Conservation (phyloP, 2,329 filamentous ascomycete species). For the Leptosphaerulina australis region DNA sequence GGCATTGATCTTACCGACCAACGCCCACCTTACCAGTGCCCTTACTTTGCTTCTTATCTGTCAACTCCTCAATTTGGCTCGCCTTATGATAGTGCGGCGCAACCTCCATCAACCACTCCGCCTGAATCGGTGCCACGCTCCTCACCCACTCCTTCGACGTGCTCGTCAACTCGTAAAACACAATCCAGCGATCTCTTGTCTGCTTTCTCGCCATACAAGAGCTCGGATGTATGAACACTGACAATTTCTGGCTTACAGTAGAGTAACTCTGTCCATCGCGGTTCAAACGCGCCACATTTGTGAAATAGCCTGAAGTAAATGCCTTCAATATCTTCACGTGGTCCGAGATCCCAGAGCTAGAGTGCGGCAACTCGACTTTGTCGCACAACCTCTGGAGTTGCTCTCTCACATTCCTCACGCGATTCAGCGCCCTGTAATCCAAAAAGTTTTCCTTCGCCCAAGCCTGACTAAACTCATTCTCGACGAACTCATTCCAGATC, state of each 20-base stretch:
- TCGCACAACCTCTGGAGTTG: conserved; percentile 93
- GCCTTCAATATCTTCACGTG: conserved; percentile 82
- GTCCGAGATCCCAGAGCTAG: conserved; percentile 73
- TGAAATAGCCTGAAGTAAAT: conserved; percentile 90
- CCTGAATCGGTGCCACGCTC: conserved; percentile 81
- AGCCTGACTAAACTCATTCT: conserved; percentile 83
- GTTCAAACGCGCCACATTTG: conserved; percentile 84
- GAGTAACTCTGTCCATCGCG: conserved; percentile 86
- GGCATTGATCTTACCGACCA: not conserved
- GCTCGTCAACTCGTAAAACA: conserved; percentile 83
- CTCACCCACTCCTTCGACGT: conserved; percentile 94
- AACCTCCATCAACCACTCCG: conserved; percentile 84
- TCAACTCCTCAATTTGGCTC: conserved; percentile 81
- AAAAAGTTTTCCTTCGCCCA: conserved; percentile 95
- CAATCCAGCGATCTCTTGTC: conserved; percentile 80
- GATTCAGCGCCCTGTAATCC: conserved; percentile 85
- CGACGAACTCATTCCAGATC: conserved; percentile 94
- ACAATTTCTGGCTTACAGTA: conserved; percentile 87
- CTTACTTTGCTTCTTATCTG: conserved; percentile 73
- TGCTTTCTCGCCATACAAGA: conserved; percentile 72
- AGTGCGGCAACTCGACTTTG: conserved; percentile 78
- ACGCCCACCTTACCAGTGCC: conserved; percentile 39
- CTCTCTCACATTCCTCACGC: conserved; percentile 89
- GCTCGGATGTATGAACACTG: conserved; percentile 89
- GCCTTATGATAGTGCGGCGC: conserved; percentile 96